Evolutionary conservation across 2,329 filamentous ascomycete species (phyloP).

Genomic region (Colletotrichum sp.): DNA sequence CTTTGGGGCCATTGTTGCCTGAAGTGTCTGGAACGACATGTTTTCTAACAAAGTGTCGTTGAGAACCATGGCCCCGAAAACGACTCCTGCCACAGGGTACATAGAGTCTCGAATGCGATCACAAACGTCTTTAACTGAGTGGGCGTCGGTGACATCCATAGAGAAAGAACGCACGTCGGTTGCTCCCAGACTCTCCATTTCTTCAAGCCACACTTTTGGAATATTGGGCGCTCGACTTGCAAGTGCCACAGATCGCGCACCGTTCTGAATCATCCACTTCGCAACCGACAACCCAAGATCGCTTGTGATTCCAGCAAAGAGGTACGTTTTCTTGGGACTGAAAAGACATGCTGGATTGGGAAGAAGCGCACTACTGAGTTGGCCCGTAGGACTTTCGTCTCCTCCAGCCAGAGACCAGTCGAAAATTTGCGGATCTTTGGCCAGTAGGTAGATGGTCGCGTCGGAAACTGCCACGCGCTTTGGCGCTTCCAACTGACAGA

Average conservation of each 20-base stretch:
- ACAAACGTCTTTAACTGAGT: neutral
- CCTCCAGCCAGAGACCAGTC: neutral
- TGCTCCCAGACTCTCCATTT: neutral
- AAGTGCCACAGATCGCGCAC: conserved; percentile 37
- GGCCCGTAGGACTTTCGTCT: neutral
- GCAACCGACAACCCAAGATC: conserved; percentile 37
- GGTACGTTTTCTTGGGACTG: conserved; percentile 31
- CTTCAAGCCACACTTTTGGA: conserved; percentile 13
- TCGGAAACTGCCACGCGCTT: neutral
- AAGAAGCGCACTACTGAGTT: neutral
- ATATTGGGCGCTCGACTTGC: conserved; percentile 38
- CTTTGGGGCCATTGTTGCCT: conserved; percentile 36
- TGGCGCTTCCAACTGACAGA: neutral
- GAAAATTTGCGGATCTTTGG: neutral
- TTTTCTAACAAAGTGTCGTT: conserved; percentile 35
- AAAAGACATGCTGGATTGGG: conserved; percentile 12
- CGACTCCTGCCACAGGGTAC: conserved; percentile 43
- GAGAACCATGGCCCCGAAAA: conserved; percentile 50
- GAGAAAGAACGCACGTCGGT: neutral
- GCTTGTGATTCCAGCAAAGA: conserved; percentile 33
- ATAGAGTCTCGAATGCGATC: conserved; percentile 7
- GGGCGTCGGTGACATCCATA: neutral
- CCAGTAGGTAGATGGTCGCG: neutral
- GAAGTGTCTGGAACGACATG: conserved; percentile 35
- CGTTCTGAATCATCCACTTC: conserved; percentile 38